phyloP scores from a whole-genome alignment of 2,329 filamentous ascomycete species.

The Fusarium kyushuense region DNA sequence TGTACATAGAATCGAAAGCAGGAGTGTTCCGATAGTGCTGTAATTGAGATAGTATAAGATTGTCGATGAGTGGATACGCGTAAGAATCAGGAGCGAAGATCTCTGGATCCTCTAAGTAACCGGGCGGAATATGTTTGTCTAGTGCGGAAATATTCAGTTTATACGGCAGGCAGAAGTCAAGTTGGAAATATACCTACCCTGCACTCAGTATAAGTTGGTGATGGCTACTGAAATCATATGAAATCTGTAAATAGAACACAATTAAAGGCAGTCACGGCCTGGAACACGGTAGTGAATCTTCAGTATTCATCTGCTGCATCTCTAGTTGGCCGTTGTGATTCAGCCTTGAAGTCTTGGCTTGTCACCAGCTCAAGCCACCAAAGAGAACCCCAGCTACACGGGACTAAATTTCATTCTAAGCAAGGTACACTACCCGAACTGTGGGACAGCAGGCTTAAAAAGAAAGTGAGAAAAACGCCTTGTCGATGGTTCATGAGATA shows the following conservation, averaged over 20 bases:
- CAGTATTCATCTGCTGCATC: constrained; percentile 7
- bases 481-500: constrained; percentile 1
- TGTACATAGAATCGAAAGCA: not conserved
- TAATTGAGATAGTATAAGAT: constrained; percentile 6
- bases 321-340: constrained; percentile 20
- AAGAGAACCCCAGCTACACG: not conserved
- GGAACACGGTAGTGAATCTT: not conserved
- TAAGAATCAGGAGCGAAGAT: constrained; percentile 7
- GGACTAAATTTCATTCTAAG: constrained; percentile 6
- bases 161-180: not conserved
- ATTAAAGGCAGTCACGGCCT: not conserved
- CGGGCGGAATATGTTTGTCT: constrained; percentile 11
- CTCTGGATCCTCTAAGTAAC: not conserved
- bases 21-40: not conserved
- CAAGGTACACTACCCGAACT: not conserved
- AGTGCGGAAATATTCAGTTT: not conserved
- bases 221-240: not conserved
- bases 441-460: not conserved
- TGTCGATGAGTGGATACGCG: constrained; percentile 6
- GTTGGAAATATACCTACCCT: not conserved
- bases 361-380: constrained; percentile 9
- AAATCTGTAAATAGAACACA: constrained; percentile 6
- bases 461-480: constrained; percentile 7
- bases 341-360: constrained; percentile 26
- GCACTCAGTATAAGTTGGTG: not conserved